Base-by-base conservation (phyloP, 176 grass and related monocot species). In the Avena sativa region DNA sequence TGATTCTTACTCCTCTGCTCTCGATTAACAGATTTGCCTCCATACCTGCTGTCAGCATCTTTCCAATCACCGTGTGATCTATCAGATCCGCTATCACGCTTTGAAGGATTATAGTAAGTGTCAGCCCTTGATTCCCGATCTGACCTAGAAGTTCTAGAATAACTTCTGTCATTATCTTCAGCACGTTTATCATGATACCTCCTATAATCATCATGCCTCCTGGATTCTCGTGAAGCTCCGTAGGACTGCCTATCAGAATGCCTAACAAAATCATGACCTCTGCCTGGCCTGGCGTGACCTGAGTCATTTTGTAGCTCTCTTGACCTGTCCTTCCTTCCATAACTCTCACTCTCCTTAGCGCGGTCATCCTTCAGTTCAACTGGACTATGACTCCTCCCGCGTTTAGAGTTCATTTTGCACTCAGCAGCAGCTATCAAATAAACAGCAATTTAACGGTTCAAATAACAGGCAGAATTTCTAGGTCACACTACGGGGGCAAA, bases 131-230 rank as follows among this genome's bases (percentile, higher is more conserved):
- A 88, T 88, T 94, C 88, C 32, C 74, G 88, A 73, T 89, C 86
- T 43, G 83, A 86, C 9, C 87, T 78, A 72, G 83, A 91, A 84
- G 83, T 86, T 77, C 95, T 90, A 56, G 77, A 50, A 83, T 90
- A 86, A 44, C 50, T 86, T 80, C 89, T 95, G 40, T 85, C 87
- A 92, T 89, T 76, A 59, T 89, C 92, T 84, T 94, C 86, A 78
- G 62, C 68, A 73, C 32, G 82, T 51, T 80, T 93, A 86, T 78
- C 77, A 86, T 81, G 90, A 80, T 90, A 91, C 83, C 84, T 92
- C 88, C 87, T 88, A 84, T 88, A 64, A 91, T 96, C 93, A 83
- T 90, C 92, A 85, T 89, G 95, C 80, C 80, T 93, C 88, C 44
- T 89, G 51, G 86, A 79, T 34, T 93, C 93, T 81, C 65, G 87